Evolutionary conservation across 2,329 filamentous ascomycete species (phyloP).

Genomic region (Arthrobotrys entomopaga): DNA sequence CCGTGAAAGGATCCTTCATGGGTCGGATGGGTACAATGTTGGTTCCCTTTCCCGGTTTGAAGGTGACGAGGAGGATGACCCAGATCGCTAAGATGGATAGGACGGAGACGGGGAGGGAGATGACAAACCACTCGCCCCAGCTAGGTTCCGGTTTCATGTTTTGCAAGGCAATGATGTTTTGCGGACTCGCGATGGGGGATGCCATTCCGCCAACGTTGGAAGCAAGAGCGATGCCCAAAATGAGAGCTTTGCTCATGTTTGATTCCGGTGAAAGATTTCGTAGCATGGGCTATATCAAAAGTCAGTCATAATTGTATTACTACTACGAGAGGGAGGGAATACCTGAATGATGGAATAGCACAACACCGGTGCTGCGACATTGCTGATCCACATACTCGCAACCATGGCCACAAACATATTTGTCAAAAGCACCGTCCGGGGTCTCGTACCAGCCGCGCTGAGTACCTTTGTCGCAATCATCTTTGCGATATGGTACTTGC

Average conservation of each 20-base stretch:
- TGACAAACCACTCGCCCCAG: slow-evolving; percentile 97
- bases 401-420: slow-evolving; percentile 99
- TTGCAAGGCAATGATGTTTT: slow-evolving; percentile 95
- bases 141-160: slow-evolving; percentile 93
- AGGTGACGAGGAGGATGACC: slow-evolving; percentile 83
- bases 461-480: slow-evolving; percentile 95
- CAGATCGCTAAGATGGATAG: slow-evolving; percentile 89
- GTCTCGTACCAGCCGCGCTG: slow-evolving; percentile 93
- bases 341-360: slow-evolving; percentile 98
- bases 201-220: slow-evolving; percentile 97
- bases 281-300: slow-evolving; percentile 76
- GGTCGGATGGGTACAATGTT: slow-evolving; percentile 91
- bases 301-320: slow-evolving; percentile 15
- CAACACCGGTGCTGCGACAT: slow-evolving; percentile 93
- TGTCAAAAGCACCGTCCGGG: slow-evolving; percentile 87
- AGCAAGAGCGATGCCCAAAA: slow-evolving; percentile 92
- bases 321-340: slow-evolving; percentile 58
- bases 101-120: slow-evolving; percentile 90
- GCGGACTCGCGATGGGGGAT: slow-evolving; percentile 94
- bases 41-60: slow-evolving; percentile 84
- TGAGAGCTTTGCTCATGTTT: slow-evolving; percentile 91
- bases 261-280: slow-evolving; percentile 91
- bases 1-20: slow-evolving; percentile 86
- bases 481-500: slow-evolving; percentile 97
- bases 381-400: slow-evolving; percentile 98